A percentile compares a stretch with the other conserved stretches of the same genome.
phyloP scores from a whole-genome alignment of 1,139 yeast species.

The Arxiozyma bovina region DNA sequence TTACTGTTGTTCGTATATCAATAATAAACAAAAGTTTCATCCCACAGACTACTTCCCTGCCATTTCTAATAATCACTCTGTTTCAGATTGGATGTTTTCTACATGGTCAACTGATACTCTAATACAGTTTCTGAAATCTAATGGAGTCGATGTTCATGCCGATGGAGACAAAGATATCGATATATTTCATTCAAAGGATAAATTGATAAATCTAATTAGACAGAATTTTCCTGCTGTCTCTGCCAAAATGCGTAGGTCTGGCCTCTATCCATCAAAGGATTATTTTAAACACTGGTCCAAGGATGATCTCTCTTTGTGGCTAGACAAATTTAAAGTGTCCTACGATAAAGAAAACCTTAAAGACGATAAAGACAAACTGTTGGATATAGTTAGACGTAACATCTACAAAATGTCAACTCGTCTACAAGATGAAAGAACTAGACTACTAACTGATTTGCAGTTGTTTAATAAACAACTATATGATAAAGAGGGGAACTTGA shows the following conservation, averaged over 20 bases:
- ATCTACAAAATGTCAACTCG: conserved; percentile 36
- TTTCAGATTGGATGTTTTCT: conserved; percentile 39
- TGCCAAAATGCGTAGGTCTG: conserved; percentile 34
- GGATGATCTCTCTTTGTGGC: conserved; percentile 40
- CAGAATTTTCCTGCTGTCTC: conserved; percentile 35
- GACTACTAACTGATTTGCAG: conserved; percentile 36
- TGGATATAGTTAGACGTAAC: conserved; percentile 37
- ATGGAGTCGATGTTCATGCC: conserved; percentile 27
- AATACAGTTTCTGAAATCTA: conserved; percentile 33
- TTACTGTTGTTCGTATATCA: too few relatives aligned
- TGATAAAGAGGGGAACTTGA: conserved; percentile 37
- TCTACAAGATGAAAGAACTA: conserved; percentile 33
- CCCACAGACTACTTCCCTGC: conserved; percentile 3
- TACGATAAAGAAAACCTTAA: conserved; percentile 32
- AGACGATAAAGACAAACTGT: conserved; percentile 36
- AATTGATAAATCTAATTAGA: conserved; percentile 35
- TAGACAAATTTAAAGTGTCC: conserved; percentile 38
- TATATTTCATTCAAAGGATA: conserved; percentile 22
- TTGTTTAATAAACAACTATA: conserved; percentile 33
- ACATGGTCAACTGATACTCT: conserved; percentile 40
- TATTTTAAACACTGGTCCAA: conserved; percentile 41
- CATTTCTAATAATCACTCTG: neutral
- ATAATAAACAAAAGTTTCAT: neutral
- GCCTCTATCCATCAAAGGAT: conserved; percentile 45
- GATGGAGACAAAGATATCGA: conserved; percentile 27